These are phyloP conservation scores for Akanthomyces dipterigenus DNA, from an alignment of 2,329 filamentous ascomycete species.

Conservation along the genomic window DNA sequence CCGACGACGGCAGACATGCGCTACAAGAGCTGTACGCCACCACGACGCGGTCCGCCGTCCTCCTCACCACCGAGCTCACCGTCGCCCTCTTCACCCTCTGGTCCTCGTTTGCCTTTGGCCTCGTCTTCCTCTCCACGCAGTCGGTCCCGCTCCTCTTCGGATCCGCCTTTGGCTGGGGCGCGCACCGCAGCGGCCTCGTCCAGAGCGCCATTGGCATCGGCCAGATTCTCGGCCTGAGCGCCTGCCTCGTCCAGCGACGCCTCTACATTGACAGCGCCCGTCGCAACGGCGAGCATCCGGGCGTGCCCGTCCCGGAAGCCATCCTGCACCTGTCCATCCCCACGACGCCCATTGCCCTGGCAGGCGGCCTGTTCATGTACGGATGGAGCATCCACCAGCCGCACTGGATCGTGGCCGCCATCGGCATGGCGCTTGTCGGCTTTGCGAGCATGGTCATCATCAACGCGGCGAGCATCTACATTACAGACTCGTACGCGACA, in stretches of 20 bases:
- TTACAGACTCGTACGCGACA: slow-evolving; percentile 11
- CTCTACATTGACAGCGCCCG: slow-evolving; percentile 3
- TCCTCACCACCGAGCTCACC: slow-evolving; percentile 14
- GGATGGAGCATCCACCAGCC: slow-evolving; percentile 13
- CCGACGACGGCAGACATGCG: background rate
- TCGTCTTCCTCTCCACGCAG: slow-evolving; percentile 14
- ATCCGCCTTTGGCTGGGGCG: slow-evolving; percentile 5
- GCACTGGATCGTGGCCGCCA: slow-evolving; percentile 13
- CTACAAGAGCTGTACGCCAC: background rate
- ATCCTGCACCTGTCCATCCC: slow-evolving; percentile 13
- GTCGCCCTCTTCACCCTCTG: slow-evolving; percentile 13
- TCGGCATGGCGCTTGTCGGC: slow-evolving; percentile 10
- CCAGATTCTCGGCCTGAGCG: slow-evolving; percentile 11
- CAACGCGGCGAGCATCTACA: slow-evolving; percentile 12
- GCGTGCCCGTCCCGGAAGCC: slow-evolving; percentile 10
- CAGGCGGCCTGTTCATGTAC: slow-evolving; percentile 14
- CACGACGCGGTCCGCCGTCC: slow-evolving; percentile 9
- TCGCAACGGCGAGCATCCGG: background rate
- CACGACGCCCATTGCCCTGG: slow-evolving; percentile 6
- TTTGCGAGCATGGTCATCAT: slow-evolving; percentile 14
- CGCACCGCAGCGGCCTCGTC: slow-evolving; percentile 8
- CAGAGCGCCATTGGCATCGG: slow-evolving; percentile 13
- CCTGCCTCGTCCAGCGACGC: slow-evolving; percentile 4
- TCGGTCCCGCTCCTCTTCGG: slow-evolving; percentile 13
- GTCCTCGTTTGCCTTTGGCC: slow-evolving; percentile 14